Base-by-base conservation (phyloP, 2,329 filamentous ascomycete species). In the Dactylellina cionopaga region DNA sequence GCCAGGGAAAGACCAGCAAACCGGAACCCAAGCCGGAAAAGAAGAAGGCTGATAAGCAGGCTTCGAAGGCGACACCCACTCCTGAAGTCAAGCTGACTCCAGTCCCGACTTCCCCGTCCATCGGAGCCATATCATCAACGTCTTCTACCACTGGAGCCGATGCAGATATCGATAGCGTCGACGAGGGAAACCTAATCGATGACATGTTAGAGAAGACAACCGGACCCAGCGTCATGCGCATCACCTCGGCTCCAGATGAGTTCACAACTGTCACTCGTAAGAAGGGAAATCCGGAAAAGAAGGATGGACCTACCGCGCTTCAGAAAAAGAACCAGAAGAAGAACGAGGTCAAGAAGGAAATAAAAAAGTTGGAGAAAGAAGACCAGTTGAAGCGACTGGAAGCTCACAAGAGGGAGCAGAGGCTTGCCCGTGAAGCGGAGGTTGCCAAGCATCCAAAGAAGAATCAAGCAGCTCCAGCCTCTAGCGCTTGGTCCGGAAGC, bases 311-410 rank as follows among this genome's bases (percentile, higher is more conserved):
- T 13, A 73, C 68, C 13, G 19, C 68, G n/a, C 59, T 66, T 3
- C 59, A 73, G 49, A 73, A 73, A 60, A 73, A 73, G 59, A 66
- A 73, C 24, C 68, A 65, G 31, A 73, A 65, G 52, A 73, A 66
- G 46, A 73, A 71, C 10, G 62, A 65, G 19, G 47, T 60, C 52
- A 73, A 73, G 52, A 73, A 73, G 37, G 62, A 73, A 24, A 3
- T 66, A 41, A 73, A 73, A 19, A 65, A 73, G 37, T 31, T 60
- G 52, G 68, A 73, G 27, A 65, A 64, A 13, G 59, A 66, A n/a
- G 62, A 73, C n/a, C 68, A 73, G 37, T 6, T 64, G 33, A 71
- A 64, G 35, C 58, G 59, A 19, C 43, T 73, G 46, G 68, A 73
- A 22, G 25, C 59, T 5, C 68, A 73, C 17, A 73, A 73, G 49